Conservation (phyloP, 2,329 filamentous ascomycete species). For the Penicillium frequentans region DNA sequence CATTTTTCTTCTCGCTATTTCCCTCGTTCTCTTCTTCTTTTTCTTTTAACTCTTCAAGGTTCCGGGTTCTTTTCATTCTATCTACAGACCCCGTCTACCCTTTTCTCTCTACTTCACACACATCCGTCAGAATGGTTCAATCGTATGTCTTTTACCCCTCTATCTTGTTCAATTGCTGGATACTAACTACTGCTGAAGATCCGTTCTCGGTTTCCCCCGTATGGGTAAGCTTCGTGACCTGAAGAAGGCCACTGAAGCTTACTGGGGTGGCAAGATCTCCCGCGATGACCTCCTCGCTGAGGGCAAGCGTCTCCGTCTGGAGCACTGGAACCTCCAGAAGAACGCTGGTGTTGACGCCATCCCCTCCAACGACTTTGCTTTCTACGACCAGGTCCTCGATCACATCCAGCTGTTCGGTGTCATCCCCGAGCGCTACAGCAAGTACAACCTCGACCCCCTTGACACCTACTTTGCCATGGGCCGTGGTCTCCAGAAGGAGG, state of each 20-base stretch:
- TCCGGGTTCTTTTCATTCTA: neutral
- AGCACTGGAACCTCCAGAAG: conserved; percentile 99
- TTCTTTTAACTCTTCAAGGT: conserved; percentile 10
- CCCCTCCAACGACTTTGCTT: conserved; percentile 98
- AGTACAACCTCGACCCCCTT: conserved; percentile 80
- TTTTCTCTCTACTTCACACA: conserved; percentile 17
- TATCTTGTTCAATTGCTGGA: neutral
- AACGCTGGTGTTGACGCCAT: conserved; percentile 96
- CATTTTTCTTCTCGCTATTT: conserved; percentile 24
- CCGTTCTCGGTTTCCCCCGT: conserved; percentile 97
- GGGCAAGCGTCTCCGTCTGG: conserved; percentile 93
- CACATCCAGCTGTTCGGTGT: conserved; percentile 56
- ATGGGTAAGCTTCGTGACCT: conserved; percentile 98
- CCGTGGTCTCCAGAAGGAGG: conserved; percentile 84
- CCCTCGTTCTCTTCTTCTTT: conserved; percentile 9
- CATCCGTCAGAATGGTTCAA: conserved; percentile 57
- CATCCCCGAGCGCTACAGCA: conserved; percentile 89
- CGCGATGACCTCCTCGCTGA: conserved; percentile 87
- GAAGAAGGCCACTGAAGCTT: conserved; percentile 99
- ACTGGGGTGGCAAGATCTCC: conserved; percentile 93
- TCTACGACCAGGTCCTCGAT: conserved; percentile 58
- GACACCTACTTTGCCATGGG: conserved; percentile 99
- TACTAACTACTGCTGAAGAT: conserved; percentile 37
- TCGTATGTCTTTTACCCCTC: conserved; percentile 48
- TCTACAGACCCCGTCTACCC: conserved; percentile 1